These are phyloP conservation scores for Arthrocladium fulminans DNA, from an alignment of 2,329 filamentous ascomycete species.

Conservation along the genomic window DNA sequence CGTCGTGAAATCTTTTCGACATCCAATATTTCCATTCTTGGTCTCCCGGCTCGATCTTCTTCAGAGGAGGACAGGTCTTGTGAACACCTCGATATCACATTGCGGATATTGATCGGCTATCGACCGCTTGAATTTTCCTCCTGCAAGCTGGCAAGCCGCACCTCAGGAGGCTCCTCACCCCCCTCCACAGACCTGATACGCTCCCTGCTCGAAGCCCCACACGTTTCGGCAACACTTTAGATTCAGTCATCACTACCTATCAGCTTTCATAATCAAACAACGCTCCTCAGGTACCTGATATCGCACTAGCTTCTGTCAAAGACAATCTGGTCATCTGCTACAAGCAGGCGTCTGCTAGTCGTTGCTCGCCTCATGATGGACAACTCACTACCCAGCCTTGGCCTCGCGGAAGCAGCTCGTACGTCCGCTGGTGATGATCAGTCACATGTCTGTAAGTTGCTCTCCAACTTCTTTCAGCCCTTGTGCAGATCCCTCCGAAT, in stretches of 20 bases:
- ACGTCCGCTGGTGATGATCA: conserved; percentile 1
- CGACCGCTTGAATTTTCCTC: too few relatives aligned
- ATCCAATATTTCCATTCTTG: neutral
- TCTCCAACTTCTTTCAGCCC: neutral
- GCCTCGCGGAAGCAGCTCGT: neutral
- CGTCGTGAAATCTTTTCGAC: neutral
- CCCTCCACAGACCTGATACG: neutral
- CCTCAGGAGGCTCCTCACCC: too few relatives aligned
- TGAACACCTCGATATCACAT: neutral
- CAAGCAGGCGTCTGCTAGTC: neutral
- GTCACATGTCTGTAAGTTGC: conserved; percentile 8
- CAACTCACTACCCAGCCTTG: conserved; percentile 1
- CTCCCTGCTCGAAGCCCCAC: neutral
- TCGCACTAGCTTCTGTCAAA: neutral
- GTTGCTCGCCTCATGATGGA: conserved; percentile 1
- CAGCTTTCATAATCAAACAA: conserved; percentile 1
- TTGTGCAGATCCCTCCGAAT: neutral
- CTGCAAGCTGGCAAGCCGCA: neutral
- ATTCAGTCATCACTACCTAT: neutral
- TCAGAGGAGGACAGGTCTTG: neutral
- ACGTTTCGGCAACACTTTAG: neutral
- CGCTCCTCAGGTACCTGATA: conserved; percentile 1
- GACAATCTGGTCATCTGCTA: conserved; percentile 6
- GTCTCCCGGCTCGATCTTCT: neutral
- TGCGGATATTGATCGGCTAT: neutral